Evolutionary conservation across 768 basidiomycete species (phyloP), one percentile per base, ranked within the genome.

Genomic region (Suillus ampliporus): DNA sequence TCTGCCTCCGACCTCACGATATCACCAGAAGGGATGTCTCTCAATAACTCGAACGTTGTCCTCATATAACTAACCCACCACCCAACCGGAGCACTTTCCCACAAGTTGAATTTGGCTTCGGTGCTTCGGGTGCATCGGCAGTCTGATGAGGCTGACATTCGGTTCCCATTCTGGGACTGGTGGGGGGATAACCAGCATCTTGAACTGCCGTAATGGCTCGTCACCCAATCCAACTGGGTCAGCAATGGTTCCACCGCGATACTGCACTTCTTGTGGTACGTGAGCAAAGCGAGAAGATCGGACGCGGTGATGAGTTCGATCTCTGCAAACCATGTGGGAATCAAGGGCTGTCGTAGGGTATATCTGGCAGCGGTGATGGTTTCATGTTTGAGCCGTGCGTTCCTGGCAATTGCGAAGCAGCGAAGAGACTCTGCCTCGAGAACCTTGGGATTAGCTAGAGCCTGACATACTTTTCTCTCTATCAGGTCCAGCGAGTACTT

Each of bases 401-500:
- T 64, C 37, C 69, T 57, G 13, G 72, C 71, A 9, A 77, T 67
- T 13, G 76, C 73, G 44, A 69, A 77, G 11, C 68, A 63, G 10
- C 70, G 66, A 31, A 76, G 26, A 15, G 76, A 64, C 19, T 67
- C 67, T 41, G 37, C 46, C 11, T 65, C 58, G 21, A 65, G 19
- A 44, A 69, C 19, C 21, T 44, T 31, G 26, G 67, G 64, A 43
- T 43, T 34, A 46, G 48, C 41, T 17, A 74, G 65, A 28, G 63
- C 61, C 13, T 68, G 56, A 21, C 64, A 63, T 26, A 74, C 60
- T 23, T 56, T 60, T 23, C 64, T 68, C 60, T 76, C 65, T 6
- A 80, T 64, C 8, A 75, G 74, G 35, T 74, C 71, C 75, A 81
- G 77, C 50, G 79, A 78, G 65, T 78, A 81, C 67, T 80, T 82